Conservation (phyloP, 331 rosid genomes). For the Saraca asoca region DNA sequence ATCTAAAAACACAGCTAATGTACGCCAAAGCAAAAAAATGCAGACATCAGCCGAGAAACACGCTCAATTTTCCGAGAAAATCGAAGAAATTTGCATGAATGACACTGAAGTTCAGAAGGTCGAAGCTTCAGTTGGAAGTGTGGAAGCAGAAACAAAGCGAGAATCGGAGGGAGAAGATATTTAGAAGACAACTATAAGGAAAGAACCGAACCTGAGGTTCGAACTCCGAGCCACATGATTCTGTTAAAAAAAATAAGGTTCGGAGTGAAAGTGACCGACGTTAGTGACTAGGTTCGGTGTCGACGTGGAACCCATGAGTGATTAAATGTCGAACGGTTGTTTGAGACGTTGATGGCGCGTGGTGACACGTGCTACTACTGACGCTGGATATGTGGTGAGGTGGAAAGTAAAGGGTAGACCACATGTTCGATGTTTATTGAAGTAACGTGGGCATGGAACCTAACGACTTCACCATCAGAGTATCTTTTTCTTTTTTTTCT, state of each 20-base stretch:
- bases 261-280: no score
- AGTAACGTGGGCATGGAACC: background rate
- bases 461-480: no score
- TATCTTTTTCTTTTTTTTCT: no score
- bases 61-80: conserved; percentile 23
- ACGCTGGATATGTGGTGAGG: background rate
- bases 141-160: background rate
- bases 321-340: conserved; percentile 15
- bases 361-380: background rate
- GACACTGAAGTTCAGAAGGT: conserved; percentile 36
- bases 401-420: background rate
- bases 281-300: no score
- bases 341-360: background rate
- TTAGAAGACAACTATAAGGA: background rate
- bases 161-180: conserved; percentile 5
- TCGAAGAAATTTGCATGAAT: conserved; percentile 3
- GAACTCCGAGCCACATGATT: background rate
- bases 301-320: background rate
- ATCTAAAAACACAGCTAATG: conserved; percentile 31
- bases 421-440: background rate
- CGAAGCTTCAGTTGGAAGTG: conserved; percentile 23
- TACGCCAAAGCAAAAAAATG: background rate
- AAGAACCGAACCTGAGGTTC: background rate
- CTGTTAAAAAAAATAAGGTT: no score
- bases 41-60: conserved; percentile 23